Evolutionary conservation across 108 stramenopile genomes (phyloP).

Genomic region (Thalassiosira profunda): DNA sequence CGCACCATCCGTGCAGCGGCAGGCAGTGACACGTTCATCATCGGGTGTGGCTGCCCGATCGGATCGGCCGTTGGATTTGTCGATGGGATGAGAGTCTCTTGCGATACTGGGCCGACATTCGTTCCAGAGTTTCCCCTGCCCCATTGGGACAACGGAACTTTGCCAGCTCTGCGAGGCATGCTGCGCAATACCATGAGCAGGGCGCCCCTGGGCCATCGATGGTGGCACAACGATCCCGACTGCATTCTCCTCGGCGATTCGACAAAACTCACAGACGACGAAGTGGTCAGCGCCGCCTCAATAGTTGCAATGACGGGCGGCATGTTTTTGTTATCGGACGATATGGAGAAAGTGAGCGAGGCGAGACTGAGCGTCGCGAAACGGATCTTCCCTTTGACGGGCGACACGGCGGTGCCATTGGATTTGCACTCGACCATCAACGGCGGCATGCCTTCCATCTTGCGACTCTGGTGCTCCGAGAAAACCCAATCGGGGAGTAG

Average conservation of each 20-base stretch:
- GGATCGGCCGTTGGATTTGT: conserved; percentile 84
- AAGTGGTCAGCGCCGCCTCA: conserved; percentile 90
- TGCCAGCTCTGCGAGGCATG: conserved; percentile 91
- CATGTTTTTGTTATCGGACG: conserved; percentile 91
- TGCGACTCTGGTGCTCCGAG: conserved; percentile 90
- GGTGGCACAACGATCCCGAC: conserved; percentile 97
- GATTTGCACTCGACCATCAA: conserved; percentile 84
- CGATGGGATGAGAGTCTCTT: conserved; percentile 89
- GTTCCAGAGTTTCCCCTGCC: conserved; percentile 88
- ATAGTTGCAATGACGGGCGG: conserved; percentile 94
- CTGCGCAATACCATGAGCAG: conserved; percentile 90
- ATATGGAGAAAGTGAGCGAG: conserved; percentile 77
- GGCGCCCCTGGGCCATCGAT: conserved; percentile 83
- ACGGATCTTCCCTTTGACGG: conserved; percentile 86
- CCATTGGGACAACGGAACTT: conserved; percentile 90
- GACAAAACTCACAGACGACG: conserved; percentile 82
- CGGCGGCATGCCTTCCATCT: conserved; percentile 74
- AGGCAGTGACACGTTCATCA: conserved; percentile 79
- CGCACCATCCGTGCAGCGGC: conserved; percentile 88
- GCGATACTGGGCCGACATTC: conserved; percentile 95
- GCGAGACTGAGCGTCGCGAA: conserved; percentile 70
- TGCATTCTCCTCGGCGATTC: conserved; percentile 89
- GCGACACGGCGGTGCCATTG: conserved; percentile 76
- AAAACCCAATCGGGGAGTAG: conserved; percentile 17
- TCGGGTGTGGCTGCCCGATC: conserved; percentile 93